phyloP scores from a whole-genome alignment of 176 grass and related monocot species.

The Avena sativa region DNA sequence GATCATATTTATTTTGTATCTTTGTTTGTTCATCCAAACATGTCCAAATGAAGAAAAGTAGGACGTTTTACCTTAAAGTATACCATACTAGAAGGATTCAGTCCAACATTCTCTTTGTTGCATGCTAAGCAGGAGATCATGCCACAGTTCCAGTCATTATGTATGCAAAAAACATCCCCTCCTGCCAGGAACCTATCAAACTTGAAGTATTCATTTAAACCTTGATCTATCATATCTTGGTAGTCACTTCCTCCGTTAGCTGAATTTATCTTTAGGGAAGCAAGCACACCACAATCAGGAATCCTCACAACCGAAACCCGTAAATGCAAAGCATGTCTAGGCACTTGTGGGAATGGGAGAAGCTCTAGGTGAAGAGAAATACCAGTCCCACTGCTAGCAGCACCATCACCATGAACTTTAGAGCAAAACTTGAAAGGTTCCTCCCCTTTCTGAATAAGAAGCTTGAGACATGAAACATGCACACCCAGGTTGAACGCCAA shows the following conservation, averaged over 20 bases:
- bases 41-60: constrained; percentile 15
- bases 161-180: constrained; percentile 83
- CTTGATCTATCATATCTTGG: constrained; percentile 83
- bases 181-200: constrained; percentile 85
- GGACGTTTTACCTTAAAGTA: constrained; percentile 68
- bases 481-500: constrained; percentile 94
- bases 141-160: constrained; percentile 74
- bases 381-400: constrained; percentile 32
- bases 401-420: constrained; percentile 20
- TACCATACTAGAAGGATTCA: constrained; percentile 54
- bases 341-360: constrained; percentile 70
- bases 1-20: neutral
- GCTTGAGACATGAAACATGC: constrained; percentile 75
- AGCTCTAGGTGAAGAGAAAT: constrained; percentile 66
- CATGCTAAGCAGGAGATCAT: constrained; percentile 65
- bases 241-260: constrained; percentile 64
- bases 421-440: constrained; percentile 65
- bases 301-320: constrained; percentile 86
- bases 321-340: constrained; percentile 83
- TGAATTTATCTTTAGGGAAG: constrained; percentile 79
- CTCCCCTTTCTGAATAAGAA: constrained; percentile 64
- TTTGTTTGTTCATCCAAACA: neutral
- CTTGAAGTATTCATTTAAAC: constrained; percentile 76
- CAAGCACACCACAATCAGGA: constrained; percentile 84
- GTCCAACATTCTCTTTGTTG: constrained; percentile 52